Base-by-base conservation (phyloP, 2,329 filamentous ascomycete genomes). In the Lomentospora prolificans region DNA sequence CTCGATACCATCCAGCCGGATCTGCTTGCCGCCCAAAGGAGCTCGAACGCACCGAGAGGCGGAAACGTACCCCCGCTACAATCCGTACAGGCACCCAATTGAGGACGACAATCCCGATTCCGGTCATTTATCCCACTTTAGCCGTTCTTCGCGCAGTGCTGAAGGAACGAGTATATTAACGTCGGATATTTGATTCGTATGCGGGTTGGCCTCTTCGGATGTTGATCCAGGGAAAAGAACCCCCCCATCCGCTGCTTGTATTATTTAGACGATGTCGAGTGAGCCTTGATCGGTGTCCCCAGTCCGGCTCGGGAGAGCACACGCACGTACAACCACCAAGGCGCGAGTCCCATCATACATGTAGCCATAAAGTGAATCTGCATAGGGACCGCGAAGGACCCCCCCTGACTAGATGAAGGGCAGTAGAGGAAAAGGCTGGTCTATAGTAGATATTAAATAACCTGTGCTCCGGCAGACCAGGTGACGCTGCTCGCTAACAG, bases 121-220 rank as follows among this genome's bases (percentile, higher is more conserved):
- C n/a, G 36, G n/a, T 10, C 44, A 25, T 50, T 50, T 50, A 50
- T 50, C 44, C 44, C 44, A 22, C 44, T 50, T 50, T 50, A 50
- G 44, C 44, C 44, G 44, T 50, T 22, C 44, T 50, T 50, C 25
- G 24, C 44, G 36, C 36, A 14, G 19, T 41, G 36, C 24, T n/a
- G n/a, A n/a, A n/a, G n/a, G 25, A 22, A 50, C 12, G 8, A 27
- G 19, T 50, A 50, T 50, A 50, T 50, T 50, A 27, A 50, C n/a
- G 22, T 14, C 44, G n/a, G 36, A 8, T 14, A 41, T 41, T 41
- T 6, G 12, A 41, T 41, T 41, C 36, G 36, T 41, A 41, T 12
- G 36, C 36, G n/a, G 19, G n/a, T 17, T 41, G n/a, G 14, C 36
- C 19, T 41, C 12, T 14, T n/a, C 6, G 19, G 36, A 3, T 17